A percentile compares a stretch with the other conserved stretches of the same genome.
Conservation (phyloP, 2,329 filamentous ascomycete genomes). For the Monosporascus sp. region DNA sequence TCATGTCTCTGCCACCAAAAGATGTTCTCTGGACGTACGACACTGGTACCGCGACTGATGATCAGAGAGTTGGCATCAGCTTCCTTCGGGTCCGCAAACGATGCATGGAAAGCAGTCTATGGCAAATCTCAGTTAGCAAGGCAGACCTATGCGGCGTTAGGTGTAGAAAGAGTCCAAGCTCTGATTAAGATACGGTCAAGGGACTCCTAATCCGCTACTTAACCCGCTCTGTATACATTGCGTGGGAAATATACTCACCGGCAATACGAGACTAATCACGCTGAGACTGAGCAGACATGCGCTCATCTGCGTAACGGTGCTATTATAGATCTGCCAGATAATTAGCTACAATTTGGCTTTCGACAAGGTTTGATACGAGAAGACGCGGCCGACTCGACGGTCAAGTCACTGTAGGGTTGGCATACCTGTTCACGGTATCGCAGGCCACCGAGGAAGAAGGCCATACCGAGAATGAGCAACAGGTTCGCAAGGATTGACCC, state of each 20-base stretch:
- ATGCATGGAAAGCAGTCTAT: slow-evolving; percentile 85
- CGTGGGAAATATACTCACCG: slow-evolving; percentile 43
- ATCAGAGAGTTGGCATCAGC: slow-evolving; percentile 71
- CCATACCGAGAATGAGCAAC: slow-evolving; percentile 85
- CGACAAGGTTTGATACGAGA: no score
- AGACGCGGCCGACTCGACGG: background rate
- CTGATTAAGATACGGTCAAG: no score
- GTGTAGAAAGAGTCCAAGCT: no score
- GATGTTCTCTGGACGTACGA: slow-evolving; percentile 47
- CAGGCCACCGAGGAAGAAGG: slow-evolving; percentile 79
- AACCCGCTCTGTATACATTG: no score
- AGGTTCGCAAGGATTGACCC: slow-evolving; percentile 88
- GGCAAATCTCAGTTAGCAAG: slow-evolving; percentile 36
- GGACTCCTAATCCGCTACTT: no score
- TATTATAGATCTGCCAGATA: slow-evolving; percentile 71
- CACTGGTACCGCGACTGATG: slow-evolving; percentile 84
- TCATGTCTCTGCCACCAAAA: background rate
- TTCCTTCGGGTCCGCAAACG: slow-evolving; percentile 56
- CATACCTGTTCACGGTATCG: slow-evolving; percentile 78
- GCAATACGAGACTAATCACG: slow-evolving; percentile 81
- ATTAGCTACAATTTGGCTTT: background rate
- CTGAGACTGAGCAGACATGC: slow-evolving; percentile 85
- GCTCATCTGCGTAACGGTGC: slow-evolving; percentile 93
- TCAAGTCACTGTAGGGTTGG: background rate
- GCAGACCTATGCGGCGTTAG: background rate